These are phyloP conservation scores for Tephrocybe rancida DNA, from an alignment of 768 basidiomycete species.

Conservation along the genomic window DNA sequence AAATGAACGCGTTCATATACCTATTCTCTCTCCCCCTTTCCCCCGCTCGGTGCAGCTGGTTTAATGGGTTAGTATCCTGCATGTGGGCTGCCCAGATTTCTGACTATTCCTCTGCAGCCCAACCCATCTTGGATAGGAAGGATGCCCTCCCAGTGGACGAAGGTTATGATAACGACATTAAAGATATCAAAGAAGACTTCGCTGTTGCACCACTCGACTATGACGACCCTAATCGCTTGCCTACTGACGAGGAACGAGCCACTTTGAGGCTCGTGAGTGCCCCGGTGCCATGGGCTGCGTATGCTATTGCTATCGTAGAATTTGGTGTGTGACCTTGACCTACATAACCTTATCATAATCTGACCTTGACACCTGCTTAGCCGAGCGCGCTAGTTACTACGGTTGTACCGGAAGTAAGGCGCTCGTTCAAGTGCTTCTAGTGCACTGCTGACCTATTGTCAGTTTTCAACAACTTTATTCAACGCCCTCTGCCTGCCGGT, in stretches of 20 bases:
- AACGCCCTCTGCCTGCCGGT: constrained; percentile 26
- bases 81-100: neutral
- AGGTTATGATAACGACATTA: neutral
- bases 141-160: neutral
- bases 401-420: constrained; percentile 17
- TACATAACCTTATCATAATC: neutral
- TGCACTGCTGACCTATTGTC: neutral
- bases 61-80: constrained; percentile 4
- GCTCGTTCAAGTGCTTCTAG: no score
- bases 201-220: neutral
- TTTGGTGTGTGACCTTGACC: constrained; percentile 9
- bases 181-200: neutral
- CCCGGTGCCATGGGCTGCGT: constrained; percentile 16
- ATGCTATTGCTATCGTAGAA: constrained; percentile 16
- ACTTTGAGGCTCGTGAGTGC: constrained; percentile 17
- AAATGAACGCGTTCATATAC: neutral
- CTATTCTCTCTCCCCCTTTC: neutral
- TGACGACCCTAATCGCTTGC: constrained; percentile 3
- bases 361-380: constrained; percentile 2
- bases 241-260: constrained; percentile 15
- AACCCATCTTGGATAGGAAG: constrained; percentile 1
- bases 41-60: neutral
- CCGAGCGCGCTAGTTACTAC: constrained; percentile 20
- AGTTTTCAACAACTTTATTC: constrained; percentile 31
- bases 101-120: neutral